Evolutionary conservation across 768 basidiomycete species (phyloP), one percentile per base, ranked within the genome.

Genomic region (Boletus eberwhitei): DNA sequence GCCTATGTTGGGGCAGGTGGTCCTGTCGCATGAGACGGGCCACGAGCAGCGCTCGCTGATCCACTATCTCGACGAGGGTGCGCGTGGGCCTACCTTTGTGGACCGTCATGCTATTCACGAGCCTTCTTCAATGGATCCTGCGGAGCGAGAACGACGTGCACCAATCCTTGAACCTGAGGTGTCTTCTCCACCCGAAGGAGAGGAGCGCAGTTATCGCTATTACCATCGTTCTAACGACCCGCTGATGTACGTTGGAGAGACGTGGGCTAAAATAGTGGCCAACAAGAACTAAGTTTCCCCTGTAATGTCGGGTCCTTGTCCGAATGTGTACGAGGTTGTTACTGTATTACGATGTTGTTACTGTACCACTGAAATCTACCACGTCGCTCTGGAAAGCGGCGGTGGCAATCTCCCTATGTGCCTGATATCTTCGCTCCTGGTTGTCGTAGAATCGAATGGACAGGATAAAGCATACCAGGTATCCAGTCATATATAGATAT

Each of bases 31-130:
- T 2, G 48, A 42, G 38, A n/a, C 3, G 4, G 6, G 8, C 4
- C 48, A 52, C 42, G 24, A 35, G 26, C 16, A n/a, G 4, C 45
- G 6, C 14, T 35, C 47, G 22, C 17, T 48, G 26, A 39, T 12
- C 8, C 68, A 67, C 29, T 68, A 65, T 41, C 61, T 67, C 36
- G 45, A 58, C 17, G 36, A 56, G 37, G 57, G 59, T 26, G 55
- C 61, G 0, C 61, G 61, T 36, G 50, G 45, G 29, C 63, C 62
- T 17, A 24, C 8, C 13, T 67, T 69, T 39, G 59, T 65, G 12
- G 57, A 63, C n/a, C 24, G 1, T 6, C 5, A 19, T 5, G 16
- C 22, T 17, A 2, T 57, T 17, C 21, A 35, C 4, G 54, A 50
- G 13, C 43, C 60, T 12, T 52, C 52, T n/a, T 35, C 34, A 0